Base-by-base conservation (phyloP, 1,139 yeast species). In the Magnusiomyces paraingens region DNA sequence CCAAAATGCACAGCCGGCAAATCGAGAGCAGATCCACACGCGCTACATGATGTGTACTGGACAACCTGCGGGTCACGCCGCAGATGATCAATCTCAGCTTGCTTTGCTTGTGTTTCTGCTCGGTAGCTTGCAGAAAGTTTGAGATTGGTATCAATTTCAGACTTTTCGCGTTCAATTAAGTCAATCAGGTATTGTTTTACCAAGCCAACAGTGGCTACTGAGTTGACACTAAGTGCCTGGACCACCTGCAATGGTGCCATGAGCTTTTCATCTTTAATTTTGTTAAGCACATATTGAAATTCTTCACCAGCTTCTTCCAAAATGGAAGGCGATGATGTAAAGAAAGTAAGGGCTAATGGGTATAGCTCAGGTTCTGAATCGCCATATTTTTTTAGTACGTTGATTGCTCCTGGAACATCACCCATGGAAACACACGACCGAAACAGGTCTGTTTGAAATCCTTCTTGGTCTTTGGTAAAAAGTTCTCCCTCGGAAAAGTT, bases 1-100 rank as follows among this genome's bases (percentile, higher is more conserved):
- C 83, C 81, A 73, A 91, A 94, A 64, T 88, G 95, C 0, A 87
- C 79, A 8, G 85, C 79, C 0, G 98, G 98, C 53, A 84, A 76
- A 57, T 89, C 95, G 36, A 93, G 71, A 26, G 81, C 76, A 52
- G 79, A 74, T 15, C 80, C 75, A 66, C 99, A 94, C 6, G 83
- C 77, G 18, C 83, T 74, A 67, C 99, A 94, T 50, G 76, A 77
- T 22, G 84, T 77, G 59, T 84, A 81, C 63, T 86, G 91, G 1
- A 90, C 74, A 6, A 83, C 76, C 41, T 81, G 77, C 1, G 91
- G 83, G 47, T 81, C 80, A 1, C 74, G 65, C 3, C 74, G 63
- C 46, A 86, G 68, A 48, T 78, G 81, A 0, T 79, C 70, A 15
- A 91, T 73, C 56, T 81, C 79, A 15, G 70, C 69, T 43, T 78